Evolutionary conservation across 257 asterid species (phyloP).

Genomic region (Nicotiana knightiana): DNA sequence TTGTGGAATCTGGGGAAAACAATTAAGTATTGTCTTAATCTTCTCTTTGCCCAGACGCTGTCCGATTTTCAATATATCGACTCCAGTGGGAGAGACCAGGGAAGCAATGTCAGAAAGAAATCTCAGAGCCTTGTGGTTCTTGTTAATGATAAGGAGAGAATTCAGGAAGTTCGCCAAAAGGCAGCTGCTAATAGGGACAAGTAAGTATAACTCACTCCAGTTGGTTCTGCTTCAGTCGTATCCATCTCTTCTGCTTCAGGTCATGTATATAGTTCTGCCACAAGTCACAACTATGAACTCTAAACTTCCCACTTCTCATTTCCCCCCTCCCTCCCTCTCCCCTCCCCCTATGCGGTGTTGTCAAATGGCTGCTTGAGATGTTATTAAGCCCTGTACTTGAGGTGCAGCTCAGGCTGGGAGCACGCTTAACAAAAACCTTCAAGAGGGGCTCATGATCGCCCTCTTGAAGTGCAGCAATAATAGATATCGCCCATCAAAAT

Average conservation of each 20-base stretch:
- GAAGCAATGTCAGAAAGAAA: conserved; percentile 91
- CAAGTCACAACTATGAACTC: neutral
- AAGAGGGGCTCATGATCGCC: neutral
- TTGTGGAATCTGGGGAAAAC: neutral
- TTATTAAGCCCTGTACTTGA: neutral
- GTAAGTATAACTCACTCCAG: conserved; percentile 38
- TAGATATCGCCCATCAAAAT: neutral
- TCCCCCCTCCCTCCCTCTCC: neutral
- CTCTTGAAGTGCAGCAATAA: neutral
- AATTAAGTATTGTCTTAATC: neutral
- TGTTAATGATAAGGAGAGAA: conserved; percentile 93
- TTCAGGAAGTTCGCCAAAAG: conserved; percentile 95
- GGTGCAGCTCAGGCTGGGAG: neutral
- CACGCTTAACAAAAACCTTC: neutral
- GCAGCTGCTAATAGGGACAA: conserved; percentile 90
- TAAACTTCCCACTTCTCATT: neutral
- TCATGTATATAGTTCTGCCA: neutral
- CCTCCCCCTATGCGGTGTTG: neutral
- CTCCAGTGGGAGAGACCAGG: conserved; percentile 96
- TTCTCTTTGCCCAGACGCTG: conserved; percentile 54
- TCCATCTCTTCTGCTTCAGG: neutral
- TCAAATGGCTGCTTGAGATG: neutral
- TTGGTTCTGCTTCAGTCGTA: conserved; percentile 1
- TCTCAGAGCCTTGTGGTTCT: conserved; percentile 93
- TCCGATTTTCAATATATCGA: conserved; percentile 95